Conservation (phyloP, 2,329 filamentous ascomycete genomes). For the Pseudogymnoascus sp. region DNA sequence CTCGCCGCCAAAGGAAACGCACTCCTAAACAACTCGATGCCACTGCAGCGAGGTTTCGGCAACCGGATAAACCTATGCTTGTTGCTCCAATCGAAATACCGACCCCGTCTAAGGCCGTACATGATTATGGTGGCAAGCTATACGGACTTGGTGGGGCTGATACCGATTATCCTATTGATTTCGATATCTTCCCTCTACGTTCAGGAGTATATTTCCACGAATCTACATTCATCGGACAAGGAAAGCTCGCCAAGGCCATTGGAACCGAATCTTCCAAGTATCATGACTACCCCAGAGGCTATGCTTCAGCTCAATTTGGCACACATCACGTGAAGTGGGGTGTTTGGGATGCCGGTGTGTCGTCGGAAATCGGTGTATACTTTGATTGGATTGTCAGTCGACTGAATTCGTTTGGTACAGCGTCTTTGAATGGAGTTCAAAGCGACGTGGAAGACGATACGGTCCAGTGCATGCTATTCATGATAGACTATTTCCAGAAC, state of each 20-base stretch:
- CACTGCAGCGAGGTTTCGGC: slow-evolving; percentile 26
- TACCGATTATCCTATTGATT: slow-evolving; percentile 52
- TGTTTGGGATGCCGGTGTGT: slow-evolving; percentile 47
- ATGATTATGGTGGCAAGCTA: slow-evolving; percentile 32
- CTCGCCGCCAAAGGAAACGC: slow-evolving; percentile 18
- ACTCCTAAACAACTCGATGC: slow-evolving; percentile 24
- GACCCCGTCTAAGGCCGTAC: slow-evolving; percentile 15
- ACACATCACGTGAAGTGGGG: slow-evolving; percentile 45
- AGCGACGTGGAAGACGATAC: slow-evolving; percentile 10
- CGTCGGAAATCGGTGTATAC: slow-evolving; percentile 54
- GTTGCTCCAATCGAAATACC: slow-evolving; percentile 14
- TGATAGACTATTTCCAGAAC: slow-evolving; percentile 25
- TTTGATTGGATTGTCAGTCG: slow-evolving; percentile 50
- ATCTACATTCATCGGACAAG: slow-evolving; percentile 49
- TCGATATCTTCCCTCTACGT: slow-evolving; percentile 52
- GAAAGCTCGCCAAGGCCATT: slow-evolving; percentile 36
- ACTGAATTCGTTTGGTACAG: slow-evolving; percentile 10
- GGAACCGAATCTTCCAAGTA: slow-evolving; percentile 17
- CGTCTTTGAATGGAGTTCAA: background rate
- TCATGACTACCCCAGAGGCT: slow-evolving; percentile 24
- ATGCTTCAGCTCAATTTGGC: slow-evolving; percentile 30
- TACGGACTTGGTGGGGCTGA: slow-evolving; percentile 51
- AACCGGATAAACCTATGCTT: slow-evolving; percentile 25
- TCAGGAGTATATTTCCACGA: slow-evolving; percentile 50
- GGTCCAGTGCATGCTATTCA: slow-evolving; percentile 14